Evolutionary conservation across 495 filamentous ascomycete species (phyloP), one percentile per base, ranked within the genome.

Genomic region (Glonium stellatum): DNA sequence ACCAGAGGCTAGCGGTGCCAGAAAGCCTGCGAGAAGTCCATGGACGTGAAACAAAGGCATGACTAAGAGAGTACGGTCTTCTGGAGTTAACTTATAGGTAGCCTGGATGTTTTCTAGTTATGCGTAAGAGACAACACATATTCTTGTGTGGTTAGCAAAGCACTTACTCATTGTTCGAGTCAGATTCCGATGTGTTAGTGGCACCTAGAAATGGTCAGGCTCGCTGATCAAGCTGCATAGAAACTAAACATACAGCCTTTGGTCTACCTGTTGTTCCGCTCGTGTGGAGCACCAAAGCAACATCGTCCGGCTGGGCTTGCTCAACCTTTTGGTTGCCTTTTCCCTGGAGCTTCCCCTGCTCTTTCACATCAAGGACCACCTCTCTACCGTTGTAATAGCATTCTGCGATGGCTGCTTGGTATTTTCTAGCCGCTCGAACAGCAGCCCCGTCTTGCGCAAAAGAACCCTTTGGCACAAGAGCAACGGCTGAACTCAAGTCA

Each of bases 41-140:
- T 92, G 89, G 57, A 95, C 89, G 72, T 95, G 89, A 79, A 92
- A 92, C 3, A 95, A 79, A 9, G 89, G 89, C 89, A 92, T 95
- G 49, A 95, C 88, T n/a, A 95, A 79, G 73, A 88, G 83, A 37
- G 89, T 92, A 35, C 88, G 80, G 72, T 92, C 89, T 31, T 74
- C 54, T 23, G 80, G 70, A 2, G 81, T 82, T 54, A 93, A 79
- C 53, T 82, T 69, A 72, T 92, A 92, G 2, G 88, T 93, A 13
- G 76, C 71, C 63, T 84, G 77, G 66, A 92, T 89, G 73, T 92
- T 92, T 60, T 73, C 44, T 31, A 31, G 6, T 3, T 31, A 31
- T 6, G 27, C 27, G 6, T 31, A 31, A 31, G 27, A 31, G 3
- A 31, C 22, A n/a, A 18, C 13, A 9, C 44, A 10, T 80, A 85